Evolutionary conservation across 2,329 filamentous ascomycete genomes (phyloP).

Genomic region (Colletotrichum liaoningense): DNA sequence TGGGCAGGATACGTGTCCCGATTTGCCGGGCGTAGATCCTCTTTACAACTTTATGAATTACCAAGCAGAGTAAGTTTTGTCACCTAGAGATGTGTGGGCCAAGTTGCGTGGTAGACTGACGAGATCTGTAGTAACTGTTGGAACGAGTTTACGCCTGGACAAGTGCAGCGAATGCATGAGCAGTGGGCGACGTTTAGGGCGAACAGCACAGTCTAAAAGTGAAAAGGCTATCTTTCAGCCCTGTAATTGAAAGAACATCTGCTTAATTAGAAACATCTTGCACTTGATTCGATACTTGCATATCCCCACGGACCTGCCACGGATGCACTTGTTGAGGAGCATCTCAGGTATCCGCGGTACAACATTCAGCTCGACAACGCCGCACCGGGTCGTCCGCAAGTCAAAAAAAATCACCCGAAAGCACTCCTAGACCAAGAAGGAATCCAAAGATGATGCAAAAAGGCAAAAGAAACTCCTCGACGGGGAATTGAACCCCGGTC

Average conservation of each 20-base stretch:
- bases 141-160: constrained; percentile 29
- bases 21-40: constrained; percentile 26
- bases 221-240: background rate
- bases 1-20: constrained; percentile 16
- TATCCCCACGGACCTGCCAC: too few species aligned
- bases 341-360: too few species aligned
- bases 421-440: too few species aligned
- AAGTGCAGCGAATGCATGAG: constrained; percentile 27
- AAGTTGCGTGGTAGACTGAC: background rate
- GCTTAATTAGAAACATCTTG: too few species aligned
- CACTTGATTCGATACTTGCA: too few species aligned
- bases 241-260: too few species aligned
- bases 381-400: too few species aligned
- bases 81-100: too few species aligned
- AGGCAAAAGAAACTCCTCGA: background rate
- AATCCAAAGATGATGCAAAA: background rate
- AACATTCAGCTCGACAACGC: too few species aligned
- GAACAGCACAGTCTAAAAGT: too few species aligned
- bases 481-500: constrained; percentile 3
- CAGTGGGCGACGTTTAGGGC: constrained; percentile 3
- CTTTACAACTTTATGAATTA: constrained; percentile 36
- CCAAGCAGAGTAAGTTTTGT: background rate
- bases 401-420: too few species aligned
- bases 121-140: constrained; percentile 1
- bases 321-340: too few species aligned